Conservation (phyloP, 2,329 filamentous ascomycete species). For the Cladosporium sp. region DNA sequence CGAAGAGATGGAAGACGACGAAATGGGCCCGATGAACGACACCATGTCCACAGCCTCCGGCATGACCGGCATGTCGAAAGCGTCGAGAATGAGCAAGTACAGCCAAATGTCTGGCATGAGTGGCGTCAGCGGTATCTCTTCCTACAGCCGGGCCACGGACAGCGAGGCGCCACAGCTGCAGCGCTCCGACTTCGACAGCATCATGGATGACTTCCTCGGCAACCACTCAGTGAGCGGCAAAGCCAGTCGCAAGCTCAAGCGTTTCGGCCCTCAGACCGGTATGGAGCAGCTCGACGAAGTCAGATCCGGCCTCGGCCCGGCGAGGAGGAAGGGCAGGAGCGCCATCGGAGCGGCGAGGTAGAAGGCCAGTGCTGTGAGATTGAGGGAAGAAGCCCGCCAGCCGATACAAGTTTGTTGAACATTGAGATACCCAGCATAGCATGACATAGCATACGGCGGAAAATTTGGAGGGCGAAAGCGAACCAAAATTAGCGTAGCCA, state of each 20-base stretch:
- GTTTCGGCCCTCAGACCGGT: slow-evolving; percentile 73
- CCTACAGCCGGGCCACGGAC: slow-evolving; percentile 29
- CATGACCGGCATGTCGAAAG: slow-evolving; percentile 45
- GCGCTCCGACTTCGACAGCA: slow-evolving; percentile 74
- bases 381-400: neutral
- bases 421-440: slow-evolving; percentile 12
- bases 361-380: neutral
- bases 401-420: slow-evolving; percentile 6
- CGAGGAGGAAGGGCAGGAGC: slow-evolving; percentile 38
- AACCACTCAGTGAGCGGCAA: slow-evolving; percentile 66
- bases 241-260: slow-evolving; percentile 57
- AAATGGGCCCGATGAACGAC: slow-evolving; percentile 31
- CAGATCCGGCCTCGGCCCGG: slow-evolving; percentile 69
- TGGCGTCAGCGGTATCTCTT: slow-evolving; percentile 32
- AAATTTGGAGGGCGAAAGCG: neutral
- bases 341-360: slow-evolving; percentile 6
- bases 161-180: slow-evolving; percentile 47
- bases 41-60: slow-evolving; percentile 41
- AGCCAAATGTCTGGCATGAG: slow-evolving; percentile 32
- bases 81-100: slow-evolving; percentile 34
- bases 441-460: neutral
- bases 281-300: slow-evolving; percentile 90
- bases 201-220: slow-evolving; percentile 89
- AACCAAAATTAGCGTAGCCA: neutral
- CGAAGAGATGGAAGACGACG: slow-evolving; percentile 30